Evolutionary conservation across 2,329 filamentous ascomycete genomes (phyloP), one percentile per base, ranked within the genome.

Genomic region (Cadophora malorum): DNA sequence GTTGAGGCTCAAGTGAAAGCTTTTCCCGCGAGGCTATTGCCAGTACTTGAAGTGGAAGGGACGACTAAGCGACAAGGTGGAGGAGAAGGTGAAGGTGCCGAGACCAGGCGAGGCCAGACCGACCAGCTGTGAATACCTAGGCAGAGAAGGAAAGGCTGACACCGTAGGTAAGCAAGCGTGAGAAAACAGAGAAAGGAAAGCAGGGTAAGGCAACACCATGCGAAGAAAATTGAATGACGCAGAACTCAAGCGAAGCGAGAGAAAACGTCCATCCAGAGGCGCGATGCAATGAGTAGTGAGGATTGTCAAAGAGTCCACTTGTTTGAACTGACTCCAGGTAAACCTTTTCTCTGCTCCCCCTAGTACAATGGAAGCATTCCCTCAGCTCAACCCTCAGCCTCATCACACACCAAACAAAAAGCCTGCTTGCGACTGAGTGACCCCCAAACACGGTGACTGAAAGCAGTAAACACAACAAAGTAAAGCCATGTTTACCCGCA

Each of bases 371-470:
- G 28, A 25, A 38, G 7, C 33, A 38, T 58, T 19, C 35, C 12
- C 5, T 45, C 21, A 28, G 56, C 55, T 45, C 21, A 31, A 47
- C 7, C 0, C 38, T 62, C 59, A 61, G 59, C 41, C 59, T 62
- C 25, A 41, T 50, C 41, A 33, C 25, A 16, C 25, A 21, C 38
- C 41, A 62, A 62, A 23, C 10, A 55, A 55, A 55, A 14, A n/a
- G 25, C 28, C 25, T 41, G 45, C 21, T 38, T 59, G 55, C 7
- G 14, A 31, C n/a, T 47, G 41, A 33, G 23, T 50, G 41, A 47
- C 38, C 50, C 41, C 23, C 25, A 33, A 62, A 62, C 41, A 47
- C 59, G 59, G 41, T 62, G 59, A 62, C 10, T 50, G 45, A 35
- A 49, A 49, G 59, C 45, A 49, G 41, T n/a, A 33, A 59, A 23